Conservation (phyloP, 228 moss, liverwort and hornwort species). For the Sphagnum fallax region DNA sequence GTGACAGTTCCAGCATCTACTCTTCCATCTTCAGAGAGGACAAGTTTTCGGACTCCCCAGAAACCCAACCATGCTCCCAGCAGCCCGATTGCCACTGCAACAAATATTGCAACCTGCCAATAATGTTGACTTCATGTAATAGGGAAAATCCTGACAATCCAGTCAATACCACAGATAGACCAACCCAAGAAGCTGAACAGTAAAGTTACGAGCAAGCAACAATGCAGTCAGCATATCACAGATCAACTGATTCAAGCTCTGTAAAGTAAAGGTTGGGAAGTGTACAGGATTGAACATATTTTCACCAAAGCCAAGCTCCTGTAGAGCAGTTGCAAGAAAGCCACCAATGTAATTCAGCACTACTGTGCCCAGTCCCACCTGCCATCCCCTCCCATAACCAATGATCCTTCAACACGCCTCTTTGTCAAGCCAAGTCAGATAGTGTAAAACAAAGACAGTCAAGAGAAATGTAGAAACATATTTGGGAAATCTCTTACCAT, state of each 20-base stretch:
- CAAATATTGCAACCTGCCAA: conserved; percentile 72
- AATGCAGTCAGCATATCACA: too few species aligned
- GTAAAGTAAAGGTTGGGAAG: too few species aligned
- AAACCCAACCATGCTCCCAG: conserved; percentile 90
- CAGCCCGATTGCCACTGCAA: conserved; percentile 62
- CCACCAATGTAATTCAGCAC: conserved; percentile 64
- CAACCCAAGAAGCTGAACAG: too few species aligned
- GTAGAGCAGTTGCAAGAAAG: conserved; percentile 60
- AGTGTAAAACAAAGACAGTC: too few species aligned
- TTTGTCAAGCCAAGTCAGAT: too few species aligned
- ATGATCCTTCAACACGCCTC: too few species aligned
- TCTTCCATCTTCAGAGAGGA: conserved; percentile 73
- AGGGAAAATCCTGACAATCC: too few species aligned
- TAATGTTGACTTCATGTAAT: background rate
- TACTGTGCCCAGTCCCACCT: conserved; percentile 90
- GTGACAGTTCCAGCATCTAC: conserved; percentile 72
- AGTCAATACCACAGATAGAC: too few species aligned
- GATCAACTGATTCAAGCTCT: too few species aligned
- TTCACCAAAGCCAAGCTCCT: conserved; percentile 87
- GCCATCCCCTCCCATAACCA: conserved; percentile 5
- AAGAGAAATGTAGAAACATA: too few species aligned
- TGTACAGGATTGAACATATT: conserved; percentile 90
- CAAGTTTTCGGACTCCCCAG: conserved; percentile 91
- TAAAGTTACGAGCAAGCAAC: conserved; percentile 5
- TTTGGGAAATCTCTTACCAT: conserved; percentile 32